Percentiles rank a stretch among this genome's conserved stretches.
These are phyloP conservation scores for Plenodomus lindquistii DNA, from an alignment of 2,329 filamentous ascomycete genomes.

Conservation along the genomic window DNA sequence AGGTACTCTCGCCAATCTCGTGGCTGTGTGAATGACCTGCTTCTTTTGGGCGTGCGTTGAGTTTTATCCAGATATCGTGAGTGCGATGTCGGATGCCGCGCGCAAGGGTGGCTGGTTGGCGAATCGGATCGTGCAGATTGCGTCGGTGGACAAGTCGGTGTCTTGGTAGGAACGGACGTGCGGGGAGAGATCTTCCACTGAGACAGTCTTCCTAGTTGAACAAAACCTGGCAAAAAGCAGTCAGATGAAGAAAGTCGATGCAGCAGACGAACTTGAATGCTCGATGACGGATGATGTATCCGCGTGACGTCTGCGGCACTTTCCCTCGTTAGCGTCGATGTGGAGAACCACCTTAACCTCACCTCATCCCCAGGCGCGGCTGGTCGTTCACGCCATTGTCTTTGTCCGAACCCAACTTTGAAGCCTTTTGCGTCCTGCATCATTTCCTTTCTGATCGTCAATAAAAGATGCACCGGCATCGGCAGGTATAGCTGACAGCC, in stretches of 20 bases:
- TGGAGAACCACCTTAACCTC: neutral
- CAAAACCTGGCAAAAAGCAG: too few species aligned
- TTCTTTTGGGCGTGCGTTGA: slow-evolving; percentile 7
- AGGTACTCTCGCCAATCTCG: slow-evolving; percentile 19
- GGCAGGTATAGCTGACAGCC: neutral
- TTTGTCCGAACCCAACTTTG: neutral
- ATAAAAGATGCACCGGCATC: neutral
- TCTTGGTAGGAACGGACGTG: neutral
- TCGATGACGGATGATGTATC: neutral
- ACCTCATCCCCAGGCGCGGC: neutral
- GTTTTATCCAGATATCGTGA: neutral
- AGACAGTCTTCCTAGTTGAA: too few species aligned
- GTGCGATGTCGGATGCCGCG: neutral
- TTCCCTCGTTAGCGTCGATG: neutral
- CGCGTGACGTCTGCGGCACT: neutral
- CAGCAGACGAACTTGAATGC: neutral
- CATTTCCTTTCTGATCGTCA: neutral
- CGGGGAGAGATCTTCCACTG: neutral
- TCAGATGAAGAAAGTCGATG: neutral
- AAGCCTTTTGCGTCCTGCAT: neutral
- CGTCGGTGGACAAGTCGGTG: neutral
- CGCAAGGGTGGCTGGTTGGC: too few species aligned
- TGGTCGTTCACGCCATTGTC: neutral
- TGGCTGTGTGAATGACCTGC: slow-evolving; percentile 10
- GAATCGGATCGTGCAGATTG: neutral